Percentiles rank a stretch among this genome's conserved stretches.
Conservation (phyloP, 2,329 filamentous ascomycete species). For the Fonsecaea pedrosoi region DNA sequence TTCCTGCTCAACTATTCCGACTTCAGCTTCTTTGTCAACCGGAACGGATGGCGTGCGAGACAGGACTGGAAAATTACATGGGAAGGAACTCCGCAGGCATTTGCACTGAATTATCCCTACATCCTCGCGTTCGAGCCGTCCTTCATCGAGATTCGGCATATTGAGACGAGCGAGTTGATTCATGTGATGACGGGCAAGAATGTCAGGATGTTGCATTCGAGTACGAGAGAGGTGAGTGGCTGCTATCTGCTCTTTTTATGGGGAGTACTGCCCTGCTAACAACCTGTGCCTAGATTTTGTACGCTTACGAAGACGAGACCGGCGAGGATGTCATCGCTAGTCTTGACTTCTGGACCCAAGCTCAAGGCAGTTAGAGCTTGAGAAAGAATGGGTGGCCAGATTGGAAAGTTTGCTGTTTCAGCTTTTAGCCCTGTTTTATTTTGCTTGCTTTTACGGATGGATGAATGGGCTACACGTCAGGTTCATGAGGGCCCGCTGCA, state of each 20-base stretch:
- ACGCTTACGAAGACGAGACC: constrained; percentile 94
- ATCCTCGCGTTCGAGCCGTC: constrained; percentile 96
- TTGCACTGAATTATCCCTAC: constrained; percentile 95
- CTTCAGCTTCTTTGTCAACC: constrained; percentile 98
- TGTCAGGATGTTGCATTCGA: constrained; percentile 96
- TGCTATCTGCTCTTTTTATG: not conserved
- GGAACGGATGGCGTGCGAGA: constrained; percentile 94
- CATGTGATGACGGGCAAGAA: constrained; percentile 97
- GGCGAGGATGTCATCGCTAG: constrained; percentile 93
- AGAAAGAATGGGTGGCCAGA: constrained; percentile 4
- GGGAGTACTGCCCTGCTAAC: not conserved
- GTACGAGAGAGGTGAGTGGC: constrained; percentile 84
- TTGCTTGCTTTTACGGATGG: constrained; percentile 5
- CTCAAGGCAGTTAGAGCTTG: constrained; percentile 26
- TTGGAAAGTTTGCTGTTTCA: constrained; percentile 10
- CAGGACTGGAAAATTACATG: constrained; percentile 98
- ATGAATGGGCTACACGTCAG: not conserved
- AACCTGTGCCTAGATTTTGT: constrained; percentile 75
- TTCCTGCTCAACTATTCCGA: constrained; percentile 98
- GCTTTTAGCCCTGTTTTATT: constrained; percentile 7
- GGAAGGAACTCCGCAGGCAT: constrained; percentile 91
- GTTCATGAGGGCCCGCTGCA: not conserved
- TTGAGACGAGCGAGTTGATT: constrained; percentile 87
- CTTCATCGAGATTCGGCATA: constrained; percentile 95
- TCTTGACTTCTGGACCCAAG: constrained; percentile 85